Percentiles rank a stretch among this genome's conserved stretches.
These are phyloP conservation scores for Auricularia heimuer DNA, from an alignment of 768 basidiomycete species.

Conservation along the genomic window DNA sequence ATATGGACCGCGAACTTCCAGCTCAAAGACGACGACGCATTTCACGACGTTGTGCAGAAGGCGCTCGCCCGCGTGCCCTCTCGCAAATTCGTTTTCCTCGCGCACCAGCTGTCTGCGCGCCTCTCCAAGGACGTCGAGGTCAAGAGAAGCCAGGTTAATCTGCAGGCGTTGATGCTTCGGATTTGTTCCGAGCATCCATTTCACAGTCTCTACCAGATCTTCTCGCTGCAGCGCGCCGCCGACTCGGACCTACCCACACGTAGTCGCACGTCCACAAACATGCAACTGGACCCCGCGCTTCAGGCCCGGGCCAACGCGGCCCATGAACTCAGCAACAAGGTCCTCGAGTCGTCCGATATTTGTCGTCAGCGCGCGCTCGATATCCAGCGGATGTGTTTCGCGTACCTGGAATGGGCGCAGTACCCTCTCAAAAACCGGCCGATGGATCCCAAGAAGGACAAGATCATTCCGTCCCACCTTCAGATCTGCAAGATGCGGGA, in stretches of 20 bases:
- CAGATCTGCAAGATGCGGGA: conserved; percentile 40
- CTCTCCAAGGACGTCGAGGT: conserved; percentile 39
- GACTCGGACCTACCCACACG: background rate
- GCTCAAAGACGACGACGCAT: conserved; percentile 21
- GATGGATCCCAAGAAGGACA: conserved; percentile 17
- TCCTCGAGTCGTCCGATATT: background rate
- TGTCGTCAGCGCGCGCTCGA: conserved; percentile 17
- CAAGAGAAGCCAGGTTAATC: conserved; percentile 35
- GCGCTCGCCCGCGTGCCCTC: conserved; percentile 63
- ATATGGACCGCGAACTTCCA: conserved; percentile 84
- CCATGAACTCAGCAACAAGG: background rate
- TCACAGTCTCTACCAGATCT: conserved; percentile 85
- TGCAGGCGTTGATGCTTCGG: conserved; percentile 55
- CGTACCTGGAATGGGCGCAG: conserved; percentile 67
- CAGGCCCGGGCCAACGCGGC: conserved; percentile 7
- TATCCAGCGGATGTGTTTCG: conserved; percentile 52
- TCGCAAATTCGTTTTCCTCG: conserved; percentile 81
- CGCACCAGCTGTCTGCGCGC: conserved; percentile 87
- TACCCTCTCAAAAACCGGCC: conserved; percentile 33
- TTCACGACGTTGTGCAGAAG: conserved; percentile 32
- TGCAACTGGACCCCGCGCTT: too few relatives aligned
- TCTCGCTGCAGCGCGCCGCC: conserved; percentile 45
- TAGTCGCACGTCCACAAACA: too few relatives aligned
- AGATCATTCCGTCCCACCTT: conserved; percentile 35
- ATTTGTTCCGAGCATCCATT: conserved; percentile 91